Evolutionary conservation across 2,329 filamentous ascomycete genomes (phyloP).

Genomic region (Botrytis medusae): DNA sequence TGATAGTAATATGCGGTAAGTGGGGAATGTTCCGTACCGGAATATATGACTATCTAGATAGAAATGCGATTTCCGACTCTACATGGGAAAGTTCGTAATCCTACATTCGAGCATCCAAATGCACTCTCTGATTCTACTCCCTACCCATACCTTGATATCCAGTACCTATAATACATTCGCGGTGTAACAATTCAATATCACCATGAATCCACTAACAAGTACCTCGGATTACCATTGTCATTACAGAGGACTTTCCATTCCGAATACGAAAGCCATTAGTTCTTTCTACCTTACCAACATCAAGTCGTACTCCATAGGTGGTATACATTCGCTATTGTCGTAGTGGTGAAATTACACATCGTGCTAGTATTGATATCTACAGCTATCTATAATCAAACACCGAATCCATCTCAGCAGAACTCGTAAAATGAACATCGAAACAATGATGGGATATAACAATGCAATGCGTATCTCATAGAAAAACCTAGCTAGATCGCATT

Average conservation of each 20-base stretch:
- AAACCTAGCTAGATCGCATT: background rate
- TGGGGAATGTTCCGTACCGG: background rate
- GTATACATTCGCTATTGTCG: too few species aligned
- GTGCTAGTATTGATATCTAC: too few species aligned
- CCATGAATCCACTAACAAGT: too few species aligned
- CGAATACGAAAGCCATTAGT: background rate
- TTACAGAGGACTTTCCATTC: background rate
- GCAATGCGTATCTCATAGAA: too few species aligned
- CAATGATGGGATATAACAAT: background rate
- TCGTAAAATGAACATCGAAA: background rate
- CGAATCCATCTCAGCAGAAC: background rate
- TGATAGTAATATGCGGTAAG: background rate
- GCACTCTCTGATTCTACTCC: background rate
- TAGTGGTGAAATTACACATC: too few species aligned
- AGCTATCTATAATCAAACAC: too few species aligned
- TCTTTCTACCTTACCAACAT: fast-evolving
- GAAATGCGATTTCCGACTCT: background rate
- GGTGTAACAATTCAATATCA: background rate
- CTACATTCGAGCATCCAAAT: background rate
- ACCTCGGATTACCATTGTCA: background rate
- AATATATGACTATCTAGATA: background rate
- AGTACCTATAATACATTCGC: background rate
- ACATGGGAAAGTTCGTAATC: background rate
- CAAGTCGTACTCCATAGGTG: background rate
- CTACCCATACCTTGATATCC: background rate